phyloP scores from a whole-genome alignment of 2,329 filamentous ascomycete species.

The Malbranchea cinnamomea region DNA sequence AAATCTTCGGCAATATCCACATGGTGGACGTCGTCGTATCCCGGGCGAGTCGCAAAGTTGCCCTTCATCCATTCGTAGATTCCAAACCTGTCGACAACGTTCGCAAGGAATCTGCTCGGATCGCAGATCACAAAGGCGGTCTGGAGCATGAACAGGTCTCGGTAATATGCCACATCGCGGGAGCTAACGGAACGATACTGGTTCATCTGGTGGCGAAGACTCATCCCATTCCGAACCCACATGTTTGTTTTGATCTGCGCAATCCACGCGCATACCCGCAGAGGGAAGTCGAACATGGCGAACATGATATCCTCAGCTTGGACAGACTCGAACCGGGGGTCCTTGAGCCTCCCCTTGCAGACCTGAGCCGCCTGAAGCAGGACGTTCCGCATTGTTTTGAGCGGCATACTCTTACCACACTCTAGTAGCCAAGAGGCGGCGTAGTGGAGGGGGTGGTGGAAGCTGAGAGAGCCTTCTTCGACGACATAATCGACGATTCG shows the following conservation, averaged over 20 bases:
- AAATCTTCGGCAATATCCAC: conserved; percentile 93
- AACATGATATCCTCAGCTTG: conserved; percentile 66
- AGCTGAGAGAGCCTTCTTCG: conserved; percentile 82
- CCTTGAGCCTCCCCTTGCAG: conserved; percentile 36
- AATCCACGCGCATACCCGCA: conserved; percentile 89
- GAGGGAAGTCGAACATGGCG: conserved; percentile 79
- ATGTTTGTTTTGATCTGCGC: conserved; percentile 97
- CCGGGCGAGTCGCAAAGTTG: conserved; percentile 56
- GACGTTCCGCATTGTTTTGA: conserved; percentile 50
- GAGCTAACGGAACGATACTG: conserved; percentile 83
- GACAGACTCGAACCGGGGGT: conserved; percentile 33
- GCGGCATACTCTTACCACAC: conserved; percentile 60
- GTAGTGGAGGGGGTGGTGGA: conserved; percentile 93
- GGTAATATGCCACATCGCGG: conserved; percentile 82
- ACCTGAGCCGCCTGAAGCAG: conserved; percentile 55
- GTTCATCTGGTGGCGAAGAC: conserved; percentile 82
- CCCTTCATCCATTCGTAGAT: conserved; percentile 79
- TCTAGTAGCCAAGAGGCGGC: conserved; percentile 93
- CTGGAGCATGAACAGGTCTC: conserved; percentile 88
- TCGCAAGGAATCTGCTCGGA: conserved; percentile 67
- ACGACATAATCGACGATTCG: conserved; percentile 75
- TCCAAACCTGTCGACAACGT: conserved; percentile 82
- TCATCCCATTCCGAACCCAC: conserved; percentile 97
- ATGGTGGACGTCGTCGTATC: conserved; percentile 74
- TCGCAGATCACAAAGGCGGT: conserved; percentile 78